Percentiles rank a stretch among this genome's conserved stretches.
Conservation (phyloP, 257 asterid species). For the Salvia hispanica region DNA sequence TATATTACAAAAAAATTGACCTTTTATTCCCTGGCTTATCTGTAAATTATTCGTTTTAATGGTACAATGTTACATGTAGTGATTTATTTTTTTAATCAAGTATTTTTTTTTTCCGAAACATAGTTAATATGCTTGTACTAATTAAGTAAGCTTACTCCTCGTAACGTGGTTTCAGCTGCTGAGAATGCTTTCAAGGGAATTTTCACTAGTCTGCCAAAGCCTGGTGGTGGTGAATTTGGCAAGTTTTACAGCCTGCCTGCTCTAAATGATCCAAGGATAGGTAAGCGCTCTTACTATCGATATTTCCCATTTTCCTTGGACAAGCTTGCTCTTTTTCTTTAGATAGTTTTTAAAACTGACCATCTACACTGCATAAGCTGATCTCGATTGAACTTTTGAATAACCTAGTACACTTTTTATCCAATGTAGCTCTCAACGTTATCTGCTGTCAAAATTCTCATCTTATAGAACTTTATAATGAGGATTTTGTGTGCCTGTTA, state of each 20-base stretch:
- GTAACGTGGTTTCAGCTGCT: constrained; percentile 56
- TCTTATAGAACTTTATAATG: constrained; percentile 6
- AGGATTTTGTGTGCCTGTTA: constrained; percentile 22
- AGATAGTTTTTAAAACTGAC: background rate
- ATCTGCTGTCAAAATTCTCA: constrained; percentile 4
- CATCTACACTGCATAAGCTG: constrained; percentile 6
- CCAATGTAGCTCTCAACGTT: constrained; percentile 2
- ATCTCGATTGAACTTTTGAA: constrained; percentile 7
- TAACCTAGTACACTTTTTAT: background rate
- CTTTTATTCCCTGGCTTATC: background rate
- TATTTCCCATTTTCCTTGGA: background rate
- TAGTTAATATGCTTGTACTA: constrained; percentile 17
- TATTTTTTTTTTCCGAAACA: constrained; percentile 17
- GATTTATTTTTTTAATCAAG: background rate
- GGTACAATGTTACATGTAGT: constrained; percentile 4
- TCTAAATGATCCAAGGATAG: constrained; percentile 83
- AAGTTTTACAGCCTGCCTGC: constrained; percentile 89
- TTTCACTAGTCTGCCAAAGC: constrained; percentile 79
- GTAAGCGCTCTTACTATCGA: constrained; percentile 38
- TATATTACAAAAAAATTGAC: background rate
- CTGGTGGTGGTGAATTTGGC: constrained; percentile 94
- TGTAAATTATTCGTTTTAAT: background rate
- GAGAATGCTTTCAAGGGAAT: constrained; percentile 80
- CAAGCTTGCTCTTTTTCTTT: constrained; percentile 7
- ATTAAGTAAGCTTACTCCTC: constrained; percentile 14